Percentiles rank a stretch among this genome's conserved stretches.
These are phyloP conservation scores for Botrytis cinerea DNA, from an alignment of 2,329 filamentous ascomycete species.

Conservation along the genomic window DNA sequence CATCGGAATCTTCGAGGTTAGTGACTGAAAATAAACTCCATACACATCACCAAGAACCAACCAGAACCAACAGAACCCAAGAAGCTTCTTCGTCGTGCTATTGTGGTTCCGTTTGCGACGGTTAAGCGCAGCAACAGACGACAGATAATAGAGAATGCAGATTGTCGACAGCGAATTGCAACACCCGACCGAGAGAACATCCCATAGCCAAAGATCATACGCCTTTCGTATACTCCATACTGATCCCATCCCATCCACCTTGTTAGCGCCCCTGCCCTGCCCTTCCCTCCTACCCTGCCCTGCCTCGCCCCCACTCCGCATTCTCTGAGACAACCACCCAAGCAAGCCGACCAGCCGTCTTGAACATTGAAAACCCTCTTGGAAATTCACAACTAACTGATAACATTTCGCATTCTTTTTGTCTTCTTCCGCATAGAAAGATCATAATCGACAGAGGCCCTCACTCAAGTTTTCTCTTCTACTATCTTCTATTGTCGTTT, in stretches of 20 bases:
- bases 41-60: not conserved
- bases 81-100: not conserved
- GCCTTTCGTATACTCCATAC: not conserved
- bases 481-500: not conserved
- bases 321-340: conserved; percentile 21
- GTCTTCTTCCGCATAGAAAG: not conserved
- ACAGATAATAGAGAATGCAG: not conserved
- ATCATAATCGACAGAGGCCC: not conserved
- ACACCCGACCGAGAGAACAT: not conserved
- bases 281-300: conserved; percentile 3
- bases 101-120: not conserved
- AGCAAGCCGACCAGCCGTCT: conserved; percentile 4
- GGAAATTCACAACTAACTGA: not conserved
- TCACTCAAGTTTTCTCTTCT: not conserved
- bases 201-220: not conserved
- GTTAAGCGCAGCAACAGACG: not conserved
- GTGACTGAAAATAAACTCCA: not conserved
- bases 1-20: conserved; percentile 10
- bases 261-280: conserved; percentile 2
- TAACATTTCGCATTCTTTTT: not conserved
- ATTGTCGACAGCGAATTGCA: not conserved
- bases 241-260: not conserved
- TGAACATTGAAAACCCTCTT: not conserved
- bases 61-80: not conserved
- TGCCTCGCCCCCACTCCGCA: conserved; percentile 21